Conservation (phyloP, 2,329 filamentous ascomycete genomes). For the Penicillium sp. region DNA sequence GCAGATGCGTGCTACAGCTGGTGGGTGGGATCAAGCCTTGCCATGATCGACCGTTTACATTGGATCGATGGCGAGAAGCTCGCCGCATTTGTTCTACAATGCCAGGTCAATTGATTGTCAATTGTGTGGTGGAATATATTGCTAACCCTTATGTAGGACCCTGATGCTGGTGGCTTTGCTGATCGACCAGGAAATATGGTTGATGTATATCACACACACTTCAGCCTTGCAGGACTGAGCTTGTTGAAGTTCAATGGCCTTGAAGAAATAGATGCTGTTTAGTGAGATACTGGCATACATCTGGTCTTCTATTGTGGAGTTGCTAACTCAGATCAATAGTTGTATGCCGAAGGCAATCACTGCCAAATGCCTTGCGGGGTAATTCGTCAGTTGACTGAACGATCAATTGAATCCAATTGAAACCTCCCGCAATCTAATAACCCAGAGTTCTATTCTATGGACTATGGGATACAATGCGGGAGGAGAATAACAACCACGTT, state of each 20-base stretch:
- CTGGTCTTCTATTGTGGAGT: neutral
- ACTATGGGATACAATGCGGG: constrained; percentile 62
- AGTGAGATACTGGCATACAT: constrained; percentile 47
- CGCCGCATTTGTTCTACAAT: constrained; percentile 70
- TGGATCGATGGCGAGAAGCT: constrained; percentile 87
- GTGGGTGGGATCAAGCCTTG: constrained; percentile 91
- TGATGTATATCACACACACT: constrained; percentile 91
- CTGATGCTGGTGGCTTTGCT: constrained; percentile 71
- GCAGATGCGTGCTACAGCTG: constrained; percentile 98
- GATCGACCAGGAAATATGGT: constrained; percentile 91
- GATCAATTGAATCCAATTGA: neutral
- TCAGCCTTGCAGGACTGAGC: constrained; percentile 80
- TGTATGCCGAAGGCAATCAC: constrained; percentile 65
- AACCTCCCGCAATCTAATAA: constrained; percentile 63
- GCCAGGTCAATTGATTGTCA: constrained; percentile 50
- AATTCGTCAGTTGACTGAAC: constrained; percentile 12
- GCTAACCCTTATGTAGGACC: constrained; percentile 47
- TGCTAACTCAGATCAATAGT: constrained; percentile 28
- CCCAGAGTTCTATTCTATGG: constrained; percentile 46
- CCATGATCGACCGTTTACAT: constrained; percentile 76
- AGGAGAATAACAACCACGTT: constrained; percentile 47
- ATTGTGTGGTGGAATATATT: neutral
- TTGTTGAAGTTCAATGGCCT: constrained; percentile 69
- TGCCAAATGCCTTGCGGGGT: constrained; percentile 48
- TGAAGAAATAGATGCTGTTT: constrained; percentile 74